Evolutionary conservation across 331 rosid species (phyloP), one percentile per base, ranked within the genome.

Genomic region (Phaseolus coccineus): DNA sequence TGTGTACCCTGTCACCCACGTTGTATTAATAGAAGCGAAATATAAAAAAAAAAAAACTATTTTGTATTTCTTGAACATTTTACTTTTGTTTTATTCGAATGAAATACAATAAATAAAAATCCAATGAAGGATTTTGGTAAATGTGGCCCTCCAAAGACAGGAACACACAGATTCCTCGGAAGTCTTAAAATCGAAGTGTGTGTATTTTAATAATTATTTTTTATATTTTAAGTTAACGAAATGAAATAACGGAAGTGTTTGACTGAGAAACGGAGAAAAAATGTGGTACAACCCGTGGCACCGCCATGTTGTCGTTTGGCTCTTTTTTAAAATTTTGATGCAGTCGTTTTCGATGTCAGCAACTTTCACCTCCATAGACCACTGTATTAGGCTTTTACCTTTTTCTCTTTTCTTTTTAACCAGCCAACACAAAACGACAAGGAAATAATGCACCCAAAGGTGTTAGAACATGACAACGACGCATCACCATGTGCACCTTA

Each of bases 301-400:
- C 71, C 70, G 78, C 58, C 85, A 77, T 15, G 33, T 77, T 81
- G 83, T 77, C 88, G 78, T 85, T 81, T 80, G 0, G 12, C 27
- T 0, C 9, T 39, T 51, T 52, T 55, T 35, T 16, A 3, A 40
- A 31, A 46, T 2, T 37, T 58, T 27, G 59, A 53, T 28, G 35
- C 44, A 6, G 77, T 85, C 77, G 65, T 52, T 65, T 51, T 73
- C 74, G n/a, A 9, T 35, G 82, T 79, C 56, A 27, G 59, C 16
- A 9, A 7, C 50, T 55, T 68, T 66, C 44, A 81, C 71, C 13
- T 50, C 46, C 8, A 15, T 4, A 61, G 84, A 50, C 59, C 12
- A 24, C 7, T 61, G 81, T 51, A 28, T 39, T 16, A 53, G 3
- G 47, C 56, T 78, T 56, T 39, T 2, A 39, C 19, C 39, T 14